Conservation (phyloP, 1,284 basidiomycete genomes). For the Apiotrichum sp. region DNA sequence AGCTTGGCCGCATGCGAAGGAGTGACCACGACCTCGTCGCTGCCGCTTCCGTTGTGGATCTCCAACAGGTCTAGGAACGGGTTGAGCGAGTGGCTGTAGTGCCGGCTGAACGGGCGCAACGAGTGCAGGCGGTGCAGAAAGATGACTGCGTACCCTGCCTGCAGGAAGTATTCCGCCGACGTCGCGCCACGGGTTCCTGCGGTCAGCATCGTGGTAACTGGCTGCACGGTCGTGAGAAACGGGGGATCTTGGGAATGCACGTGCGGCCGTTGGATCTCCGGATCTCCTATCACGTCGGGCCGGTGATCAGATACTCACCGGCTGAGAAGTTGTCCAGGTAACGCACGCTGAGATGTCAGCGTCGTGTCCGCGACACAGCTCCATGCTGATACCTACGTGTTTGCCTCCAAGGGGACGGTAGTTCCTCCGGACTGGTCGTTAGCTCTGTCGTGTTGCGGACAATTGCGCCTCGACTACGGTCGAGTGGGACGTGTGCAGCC, state of each 20-base stretch:
- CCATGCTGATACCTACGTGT: conserved; percentile 64
- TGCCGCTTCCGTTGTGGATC: conserved; percentile 43
- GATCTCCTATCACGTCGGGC: not conserved
- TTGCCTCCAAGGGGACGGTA: conserved; percentile 89
- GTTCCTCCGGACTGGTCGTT: conserved; percentile 78
- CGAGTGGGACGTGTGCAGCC: no score
- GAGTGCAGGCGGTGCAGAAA: conserved; percentile 98
- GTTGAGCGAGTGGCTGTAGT: conserved; percentile 96
- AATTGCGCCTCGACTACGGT: no score
- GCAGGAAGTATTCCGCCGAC: conserved; percentile 94
- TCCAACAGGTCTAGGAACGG: conserved; percentile 96
- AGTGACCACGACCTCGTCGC: conserved; percentile 52
- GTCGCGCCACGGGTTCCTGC: conserved; percentile 90
- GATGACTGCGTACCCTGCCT: conserved; percentile 88
- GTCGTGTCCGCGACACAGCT: not conserved
- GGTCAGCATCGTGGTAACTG: not conserved
- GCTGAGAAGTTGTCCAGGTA: conserved; percentile 99
- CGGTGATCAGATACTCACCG: conserved; percentile 52
- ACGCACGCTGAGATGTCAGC: conserved; percentile 64
- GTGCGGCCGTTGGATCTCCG: no score
- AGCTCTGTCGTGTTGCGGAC: not conserved
- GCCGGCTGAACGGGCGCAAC: conserved; percentile 89
- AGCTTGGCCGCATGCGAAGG: conserved; percentile 59
- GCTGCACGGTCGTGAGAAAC: no score
- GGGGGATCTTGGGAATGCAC: no score